phyloP scores from a whole-genome alignment of 805 yeast species.

The Yarrowia phangngaensis region DNA sequence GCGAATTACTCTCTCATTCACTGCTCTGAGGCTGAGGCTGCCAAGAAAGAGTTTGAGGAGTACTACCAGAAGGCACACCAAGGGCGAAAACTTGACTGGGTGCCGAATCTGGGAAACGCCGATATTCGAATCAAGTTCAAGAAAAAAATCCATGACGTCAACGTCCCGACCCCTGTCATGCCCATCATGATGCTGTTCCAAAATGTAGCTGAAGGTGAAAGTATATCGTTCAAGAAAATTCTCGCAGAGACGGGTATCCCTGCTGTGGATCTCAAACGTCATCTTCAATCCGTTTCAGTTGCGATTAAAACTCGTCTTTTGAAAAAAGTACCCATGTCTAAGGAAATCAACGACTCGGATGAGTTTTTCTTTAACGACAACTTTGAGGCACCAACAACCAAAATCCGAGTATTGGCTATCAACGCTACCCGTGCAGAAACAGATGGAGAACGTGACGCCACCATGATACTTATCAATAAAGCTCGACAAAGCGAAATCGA shows the following conservation, averaged over 20 bases:
- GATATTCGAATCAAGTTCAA: conserved; percentile 72
- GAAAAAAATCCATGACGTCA: conserved; percentile 67
- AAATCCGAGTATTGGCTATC: conserved; percentile 72
- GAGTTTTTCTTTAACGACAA: conserved; percentile 61
- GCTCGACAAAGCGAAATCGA: conserved; percentile 67
- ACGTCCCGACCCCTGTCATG: conserved; percentile 78
- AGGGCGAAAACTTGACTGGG: conserved; percentile 69
- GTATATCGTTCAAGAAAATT: conserved; percentile 60
- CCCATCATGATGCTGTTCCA: conserved; percentile 70
- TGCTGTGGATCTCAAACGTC: conserved; percentile 64
- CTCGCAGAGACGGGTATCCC: conserved; percentile 67
- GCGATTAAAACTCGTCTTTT: conserved; percentile 78
- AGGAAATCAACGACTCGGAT: conserved; percentile 62
- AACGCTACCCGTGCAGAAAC: conserved; percentile 48
- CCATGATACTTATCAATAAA: conserved; percentile 54
- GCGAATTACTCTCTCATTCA: conserved; percentile 16
- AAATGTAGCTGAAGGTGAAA: conserved; percentile 45
- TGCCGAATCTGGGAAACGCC: conserved; percentile 76
- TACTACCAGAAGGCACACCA: conserved; percentile 51
- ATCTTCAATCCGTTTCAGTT: conserved; percentile 76
- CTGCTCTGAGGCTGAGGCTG: conserved; percentile 40
- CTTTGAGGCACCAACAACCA: conserved; percentile 63
- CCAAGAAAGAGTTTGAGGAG: conserved; percentile 48
- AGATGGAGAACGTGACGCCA: conserved; percentile 49
- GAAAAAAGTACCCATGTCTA: conserved; percentile 68